phyloP scores from a whole-genome alignment of 495 filamentous ascomycete species.

The Venustampulla echinocandica region DNA sequence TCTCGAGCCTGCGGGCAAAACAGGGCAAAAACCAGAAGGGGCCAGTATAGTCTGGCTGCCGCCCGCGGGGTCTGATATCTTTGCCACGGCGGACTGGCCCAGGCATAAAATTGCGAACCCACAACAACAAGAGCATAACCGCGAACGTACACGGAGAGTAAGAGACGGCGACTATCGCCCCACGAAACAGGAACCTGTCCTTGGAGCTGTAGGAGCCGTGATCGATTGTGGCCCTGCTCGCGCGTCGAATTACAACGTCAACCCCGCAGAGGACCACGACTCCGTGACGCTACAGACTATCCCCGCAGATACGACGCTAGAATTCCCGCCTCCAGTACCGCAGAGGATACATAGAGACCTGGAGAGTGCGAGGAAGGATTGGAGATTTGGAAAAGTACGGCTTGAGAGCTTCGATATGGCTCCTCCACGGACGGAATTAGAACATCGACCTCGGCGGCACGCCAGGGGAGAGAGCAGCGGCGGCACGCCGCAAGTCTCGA shows the following conservation, averaged over 20 bases:
- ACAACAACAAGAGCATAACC: neutral
- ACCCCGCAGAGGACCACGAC: neutral
- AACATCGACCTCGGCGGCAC: neutral
- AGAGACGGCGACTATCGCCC: neutral
- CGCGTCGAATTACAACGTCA: neutral
- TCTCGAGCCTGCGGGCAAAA: constrained; percentile 18
- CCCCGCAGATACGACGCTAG: neutral
- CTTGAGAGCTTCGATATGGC: constrained; percentile 63
- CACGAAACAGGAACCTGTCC: no score
- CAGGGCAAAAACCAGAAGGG: constrained; percentile 1
- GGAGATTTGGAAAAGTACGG: constrained; percentile 52
- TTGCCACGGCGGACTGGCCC: constrained; percentile 31
- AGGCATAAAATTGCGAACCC: constrained; percentile 23
- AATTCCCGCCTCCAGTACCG: constrained; percentile 8
- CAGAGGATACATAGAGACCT: constrained; percentile 5
- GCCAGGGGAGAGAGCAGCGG: constrained; percentile 12
- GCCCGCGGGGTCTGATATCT: constrained; percentile 38
- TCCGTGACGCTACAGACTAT: neutral
- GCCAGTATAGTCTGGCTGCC: constrained; percentile 29
- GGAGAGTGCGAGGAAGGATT: constrained; percentile 35
- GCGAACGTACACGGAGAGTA: neutral
- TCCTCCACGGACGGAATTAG: neutral
- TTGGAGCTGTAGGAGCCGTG: constrained; percentile 7
- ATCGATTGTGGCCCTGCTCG: constrained; percentile 20
- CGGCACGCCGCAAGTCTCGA: neutral